Evolutionary conservation across 441 rosid species (phyloP).

Genomic region (Corymbia citriodora): DNA sequence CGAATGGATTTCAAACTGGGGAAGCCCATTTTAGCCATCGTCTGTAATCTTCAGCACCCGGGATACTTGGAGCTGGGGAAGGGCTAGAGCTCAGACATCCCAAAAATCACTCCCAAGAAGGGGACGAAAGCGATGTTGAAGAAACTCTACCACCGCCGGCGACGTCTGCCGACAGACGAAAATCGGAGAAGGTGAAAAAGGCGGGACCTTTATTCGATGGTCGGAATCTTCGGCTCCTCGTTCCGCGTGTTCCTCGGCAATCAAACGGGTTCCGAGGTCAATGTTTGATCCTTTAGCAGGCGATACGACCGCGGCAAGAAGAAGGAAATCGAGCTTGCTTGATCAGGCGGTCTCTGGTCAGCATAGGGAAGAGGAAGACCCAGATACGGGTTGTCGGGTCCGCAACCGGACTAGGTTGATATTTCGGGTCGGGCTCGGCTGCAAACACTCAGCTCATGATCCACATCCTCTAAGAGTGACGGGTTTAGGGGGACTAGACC

Average conservation of each 20-base stretch:
- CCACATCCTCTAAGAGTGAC: background rate
- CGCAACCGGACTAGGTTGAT: background rate
- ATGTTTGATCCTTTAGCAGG: background rate
- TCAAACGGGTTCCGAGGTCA: too few species aligned
- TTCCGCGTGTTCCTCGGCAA: too few species aligned
- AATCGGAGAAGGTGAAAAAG: too few species aligned
- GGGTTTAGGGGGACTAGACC: too few species aligned
- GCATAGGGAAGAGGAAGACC: background rate
- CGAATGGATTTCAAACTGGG: background rate
- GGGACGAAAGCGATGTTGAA: background rate
- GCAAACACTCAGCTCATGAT: fast-evolving
- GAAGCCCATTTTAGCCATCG: background rate
- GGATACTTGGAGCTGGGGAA: background rate
- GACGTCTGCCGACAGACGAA: background rate
- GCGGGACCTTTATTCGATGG: too few species aligned
- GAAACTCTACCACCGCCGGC: background rate
- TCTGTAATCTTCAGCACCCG: background rate
- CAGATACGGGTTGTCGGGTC: background rate
- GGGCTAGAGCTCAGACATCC: background rate
- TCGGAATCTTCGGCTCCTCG: too few species aligned
- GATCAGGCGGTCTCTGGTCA: background rate
- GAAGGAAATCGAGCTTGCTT: background rate
- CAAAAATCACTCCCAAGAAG: background rate
- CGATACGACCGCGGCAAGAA: background rate
- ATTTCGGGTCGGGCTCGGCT: background rate